Evolutionary conservation across 257 asterid species (phyloP).

Genomic region (Paraleonurus japonicus): DNA sequence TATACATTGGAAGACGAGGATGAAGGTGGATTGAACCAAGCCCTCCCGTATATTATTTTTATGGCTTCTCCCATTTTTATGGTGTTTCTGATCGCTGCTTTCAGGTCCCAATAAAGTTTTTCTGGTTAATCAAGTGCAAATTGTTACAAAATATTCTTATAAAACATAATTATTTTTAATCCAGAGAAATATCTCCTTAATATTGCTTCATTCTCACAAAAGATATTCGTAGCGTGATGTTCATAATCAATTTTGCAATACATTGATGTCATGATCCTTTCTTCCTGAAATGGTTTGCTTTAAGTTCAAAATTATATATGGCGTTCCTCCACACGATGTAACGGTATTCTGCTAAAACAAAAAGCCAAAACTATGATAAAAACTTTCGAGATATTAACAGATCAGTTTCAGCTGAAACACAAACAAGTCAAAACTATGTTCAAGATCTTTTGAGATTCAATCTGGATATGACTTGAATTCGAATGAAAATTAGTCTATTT

Average conservation of each 20-base stretch:
- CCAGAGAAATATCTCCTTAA: neutral
- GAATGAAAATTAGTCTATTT: constrained; percentile 11
- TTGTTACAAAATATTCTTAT: constrained; percentile 6
- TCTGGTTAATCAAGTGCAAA: constrained; percentile 4
- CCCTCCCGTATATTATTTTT: constrained; percentile 61
- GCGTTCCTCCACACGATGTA: too few species aligned
- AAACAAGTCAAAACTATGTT: neutral
- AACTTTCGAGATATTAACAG: neutral
- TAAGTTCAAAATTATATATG: too few species aligned
- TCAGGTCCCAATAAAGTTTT: constrained; percentile 14
- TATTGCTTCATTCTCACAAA: neutral
- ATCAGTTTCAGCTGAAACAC: neutral
- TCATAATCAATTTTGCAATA: neutral
- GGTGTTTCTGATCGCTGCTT: constrained; percentile 50
- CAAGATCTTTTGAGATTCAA: neutral
- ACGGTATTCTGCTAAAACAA: neutral
- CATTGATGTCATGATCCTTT: neutral
- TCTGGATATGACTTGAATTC: neutral
- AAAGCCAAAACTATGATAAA: neutral
- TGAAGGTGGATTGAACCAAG: constrained; percentile 49
- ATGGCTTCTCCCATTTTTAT: constrained; percentile 62
- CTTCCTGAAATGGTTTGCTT: neutral
- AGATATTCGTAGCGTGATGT: neutral
- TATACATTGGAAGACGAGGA: constrained; percentile 41
- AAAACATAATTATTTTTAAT: neutral